Conservation (phyloP, 139 green algal species). For the Volvox africanus region DNA sequence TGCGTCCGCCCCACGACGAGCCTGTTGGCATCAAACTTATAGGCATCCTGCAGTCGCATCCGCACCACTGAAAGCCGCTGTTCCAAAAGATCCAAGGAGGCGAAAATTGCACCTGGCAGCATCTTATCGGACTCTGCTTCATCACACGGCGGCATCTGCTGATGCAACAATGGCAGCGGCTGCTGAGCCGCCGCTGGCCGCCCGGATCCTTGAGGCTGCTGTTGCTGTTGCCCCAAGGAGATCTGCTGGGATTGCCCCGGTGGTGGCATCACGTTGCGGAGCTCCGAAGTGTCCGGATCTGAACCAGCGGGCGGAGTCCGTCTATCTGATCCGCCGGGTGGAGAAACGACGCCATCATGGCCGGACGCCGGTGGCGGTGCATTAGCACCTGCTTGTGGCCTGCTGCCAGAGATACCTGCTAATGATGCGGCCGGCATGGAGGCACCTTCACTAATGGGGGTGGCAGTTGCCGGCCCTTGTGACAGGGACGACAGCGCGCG, state of each 20-base stretch:
- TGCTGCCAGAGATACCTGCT: neutral
- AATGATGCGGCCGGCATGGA: neutral
- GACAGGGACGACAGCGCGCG: neutral
- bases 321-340: neutral
- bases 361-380: too few relatives aligned
- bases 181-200: neutral
- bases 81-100: constrained; percentile 59
- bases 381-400: neutral
- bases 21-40: constrained; percentile 42
- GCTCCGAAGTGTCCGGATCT: neutral
- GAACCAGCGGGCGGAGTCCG: neutral
- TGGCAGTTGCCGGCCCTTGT: neutral
- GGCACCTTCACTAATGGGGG: too few relatives aligned
- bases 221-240: constrained; percentile 28
- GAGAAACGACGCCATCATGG: neutral
- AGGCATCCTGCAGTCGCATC: constrained; percentile 37
- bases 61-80: constrained; percentile 46
- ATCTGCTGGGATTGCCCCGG: neutral
- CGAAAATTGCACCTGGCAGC: constrained; percentile 43
- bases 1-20: neutral
- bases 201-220: constrained; percentile 18
- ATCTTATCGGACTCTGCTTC: constrained; percentile 10
- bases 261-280: neutral
- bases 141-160: neutral
- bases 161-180: neutral